Evolutionary conservation across 257 asterid species (phyloP), one percentile per base, ranked within the genome.

Genomic region (Mentha longifolia): DNA sequence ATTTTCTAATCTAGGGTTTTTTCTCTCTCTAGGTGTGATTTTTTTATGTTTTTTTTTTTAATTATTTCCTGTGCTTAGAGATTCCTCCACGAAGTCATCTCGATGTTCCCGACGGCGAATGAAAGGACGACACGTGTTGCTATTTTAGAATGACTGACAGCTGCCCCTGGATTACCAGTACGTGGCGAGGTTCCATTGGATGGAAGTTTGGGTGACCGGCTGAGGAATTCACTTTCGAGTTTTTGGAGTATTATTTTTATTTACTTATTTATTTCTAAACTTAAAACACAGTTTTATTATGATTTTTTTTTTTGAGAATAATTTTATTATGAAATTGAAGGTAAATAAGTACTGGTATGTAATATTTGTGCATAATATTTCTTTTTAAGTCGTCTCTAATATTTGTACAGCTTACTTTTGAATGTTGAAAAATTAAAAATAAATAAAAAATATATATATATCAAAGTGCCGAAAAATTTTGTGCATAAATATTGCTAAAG

Each of bases 151-250:
- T 12, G 16, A 74, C 69, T 25, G 84, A 28, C 82, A 74, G 74
- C 55, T 83, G 84, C 63, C 68, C n/a, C 76, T 65, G 12, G 5
- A 13, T 0, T 9, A 5, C 1, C 10, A 2, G 4, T 8, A 70
- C 79, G 81, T 74, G 85, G 73, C 58, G 0, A 12, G 1, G 3
- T 0, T 0, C 0, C 0, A 70, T 0, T 82, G 84, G 83, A 0
- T 61, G 15, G 0, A 6, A 42, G 57, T 70, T 7, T 17, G 17
- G 41, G 61, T 61, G 70, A 80, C 83, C 43, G 78, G 75, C 61
- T 15, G 61, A 71, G 61, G 51, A 83, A 28, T 80, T 77, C 73
- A 15, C 30, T 71, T 22, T 70, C 71, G 5, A 3, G 51, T 6
- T 76, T 7, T 2, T 16, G 60, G 11, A 61, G 43, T 20, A 37